Percentiles rank a stretch among this genome's conserved stretches.
Conservation (phyloP, 2,329 filamentous ascomycete species). For the Ciborinia camelliae region DNA sequence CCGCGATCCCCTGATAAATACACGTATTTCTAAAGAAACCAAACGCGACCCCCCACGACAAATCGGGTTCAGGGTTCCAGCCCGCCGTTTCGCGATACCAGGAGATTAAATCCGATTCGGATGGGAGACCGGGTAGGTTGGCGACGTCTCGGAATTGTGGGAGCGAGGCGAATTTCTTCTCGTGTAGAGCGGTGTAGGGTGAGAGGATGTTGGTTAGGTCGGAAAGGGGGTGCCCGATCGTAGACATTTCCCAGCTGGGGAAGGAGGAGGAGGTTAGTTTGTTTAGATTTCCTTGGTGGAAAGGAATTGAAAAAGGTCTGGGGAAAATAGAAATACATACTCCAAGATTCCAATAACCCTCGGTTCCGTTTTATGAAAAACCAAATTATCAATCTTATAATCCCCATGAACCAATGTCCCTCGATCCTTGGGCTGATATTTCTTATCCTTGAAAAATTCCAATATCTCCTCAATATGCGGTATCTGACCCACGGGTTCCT, state of each 20-base stretch:
- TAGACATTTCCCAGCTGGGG: conserved; percentile 89
- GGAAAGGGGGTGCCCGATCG: conserved; percentile 90
- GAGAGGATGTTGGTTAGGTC: conserved; percentile 78
- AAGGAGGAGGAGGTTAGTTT: not conserved
- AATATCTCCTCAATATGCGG: conserved; percentile 81
- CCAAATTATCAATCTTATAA: conserved; percentile 90
- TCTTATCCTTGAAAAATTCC: conserved; percentile 68
- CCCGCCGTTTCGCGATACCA: conserved; percentile 69
- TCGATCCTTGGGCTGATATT: conserved; percentile 71
- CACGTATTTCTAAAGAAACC: conserved; percentile 58
- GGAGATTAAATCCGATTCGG: conserved; percentile 52
- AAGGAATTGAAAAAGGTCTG: not conserved
- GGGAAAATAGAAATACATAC: conserved; percentile 43
- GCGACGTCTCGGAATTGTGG: conserved; percentile 45
- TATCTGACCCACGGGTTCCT: conserved; percentile 72
- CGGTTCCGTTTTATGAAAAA: conserved; percentile 86
- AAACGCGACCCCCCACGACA: conserved; percentile 61
- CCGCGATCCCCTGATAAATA: conserved; percentile 85
- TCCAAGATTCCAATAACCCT: conserved; percentile 90
- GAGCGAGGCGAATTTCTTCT: conserved; percentile 35
- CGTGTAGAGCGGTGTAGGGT: conserved; percentile 41
- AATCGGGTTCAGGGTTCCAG: conserved; percentile 65
- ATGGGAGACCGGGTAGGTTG: conserved; percentile 51
- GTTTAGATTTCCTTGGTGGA: conserved; percentile 6
- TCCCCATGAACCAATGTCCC: conserved; percentile 86